Evolutionary conservation across 2,329 filamentous ascomycete species (phyloP).

Genomic region (Paecilomyces formosus): DNA sequence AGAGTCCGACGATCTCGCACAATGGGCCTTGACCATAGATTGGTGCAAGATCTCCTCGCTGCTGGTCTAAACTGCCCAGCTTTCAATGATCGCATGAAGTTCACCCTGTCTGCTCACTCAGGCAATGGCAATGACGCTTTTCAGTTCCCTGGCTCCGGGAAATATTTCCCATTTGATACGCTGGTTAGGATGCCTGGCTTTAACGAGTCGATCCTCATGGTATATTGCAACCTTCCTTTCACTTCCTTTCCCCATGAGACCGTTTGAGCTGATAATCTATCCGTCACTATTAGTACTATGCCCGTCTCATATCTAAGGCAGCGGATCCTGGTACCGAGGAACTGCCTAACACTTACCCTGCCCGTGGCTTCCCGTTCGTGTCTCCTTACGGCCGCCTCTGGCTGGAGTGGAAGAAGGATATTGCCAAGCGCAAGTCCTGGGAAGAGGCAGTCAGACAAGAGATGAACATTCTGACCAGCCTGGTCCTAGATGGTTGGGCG

Average conservation of each 20-base stretch:
- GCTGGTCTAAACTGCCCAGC: conserved; percentile 35
- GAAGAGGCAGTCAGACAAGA: conserved; percentile 16
- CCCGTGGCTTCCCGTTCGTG: conserved; percentile 7
- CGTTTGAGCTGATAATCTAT: neutral
- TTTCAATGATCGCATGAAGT: conserved; percentile 39
- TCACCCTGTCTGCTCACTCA: conserved; percentile 21
- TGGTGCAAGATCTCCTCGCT: conserved; percentile 32
- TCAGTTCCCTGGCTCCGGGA: conserved; percentile 16
- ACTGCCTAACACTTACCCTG: conserved; percentile 13
- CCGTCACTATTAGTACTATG: conserved; percentile 15
- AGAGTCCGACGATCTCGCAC: conserved; percentile 42
- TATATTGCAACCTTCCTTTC: conserved; percentile 10
- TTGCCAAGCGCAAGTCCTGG: conserved; percentile 11
- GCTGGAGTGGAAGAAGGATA: conserved; percentile 18
- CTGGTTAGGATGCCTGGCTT: conserved; percentile 18
- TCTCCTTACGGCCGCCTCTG: conserved; percentile 21
- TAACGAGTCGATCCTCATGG: conserved; percentile 16
- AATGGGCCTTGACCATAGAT: conserved; percentile 31
- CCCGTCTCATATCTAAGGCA: conserved; percentile 16
- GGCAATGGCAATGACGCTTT: conserved; percentile 13
- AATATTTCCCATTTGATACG: conserved; percentile 35
- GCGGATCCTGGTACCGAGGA: conserved; percentile 4
- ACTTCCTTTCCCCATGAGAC: neutral
- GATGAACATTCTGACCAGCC: conserved; percentile 11
- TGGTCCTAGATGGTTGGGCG: conserved; percentile 15